phyloP scores from a whole-genome alignment of 345 rosid genomes.

The Theobroma cacao region DNA sequence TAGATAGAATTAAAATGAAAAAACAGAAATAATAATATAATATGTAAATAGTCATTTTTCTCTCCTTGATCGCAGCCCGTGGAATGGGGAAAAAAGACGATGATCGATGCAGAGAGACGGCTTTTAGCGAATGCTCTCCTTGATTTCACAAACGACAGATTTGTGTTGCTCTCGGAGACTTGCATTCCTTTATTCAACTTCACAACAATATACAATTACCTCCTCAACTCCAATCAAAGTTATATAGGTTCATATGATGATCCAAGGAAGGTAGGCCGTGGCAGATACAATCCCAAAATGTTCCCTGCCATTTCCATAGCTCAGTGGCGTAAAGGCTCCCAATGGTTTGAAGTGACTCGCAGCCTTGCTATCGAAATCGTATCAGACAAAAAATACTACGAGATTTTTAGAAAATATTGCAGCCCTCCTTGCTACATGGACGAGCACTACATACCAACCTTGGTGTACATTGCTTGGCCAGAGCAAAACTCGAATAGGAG shows the following conservation, averaged over 20 bases:
- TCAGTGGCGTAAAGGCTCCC: slow-evolving; percentile 46
- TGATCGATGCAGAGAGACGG: slow-evolving; percentile 52
- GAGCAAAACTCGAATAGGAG: slow-evolving; percentile 36
- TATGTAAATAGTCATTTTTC: too few relatives aligned
- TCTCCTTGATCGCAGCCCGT: slow-evolving; percentile 23
- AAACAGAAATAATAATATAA: too few relatives aligned
- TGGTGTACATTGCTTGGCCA: slow-evolving; percentile 34
- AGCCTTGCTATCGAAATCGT: slow-evolving; percentile 32
- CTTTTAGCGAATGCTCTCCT: slow-evolving; percentile 43
- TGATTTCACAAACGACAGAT: slow-evolving; percentile 39
- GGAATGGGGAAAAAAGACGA: slow-evolving; percentile 41
- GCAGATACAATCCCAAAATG: slow-evolving; percentile 47
- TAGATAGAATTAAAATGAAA: too few relatives aligned
- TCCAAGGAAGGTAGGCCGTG: slow-evolving; percentile 41
- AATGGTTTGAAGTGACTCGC: slow-evolving; percentile 49
- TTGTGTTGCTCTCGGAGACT: slow-evolving; percentile 46
- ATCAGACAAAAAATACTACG: slow-evolving; percentile 37
- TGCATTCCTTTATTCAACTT: slow-evolving; percentile 57
- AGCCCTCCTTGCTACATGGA: slow-evolving; percentile 47
- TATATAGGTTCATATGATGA: slow-evolving; percentile 40
- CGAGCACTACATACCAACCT: slow-evolving; percentile 46
- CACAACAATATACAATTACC: slow-evolving; percentile 36
- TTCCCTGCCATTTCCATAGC: slow-evolving; percentile 33
- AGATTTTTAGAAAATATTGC: slow-evolving; percentile 27
- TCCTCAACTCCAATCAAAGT: slow-evolving; percentile 35